These are phyloP conservation scores for Metarhizium album DNA, from an alignment of 2,329 filamentous ascomycete genomes.

Conservation along the genomic window DNA sequence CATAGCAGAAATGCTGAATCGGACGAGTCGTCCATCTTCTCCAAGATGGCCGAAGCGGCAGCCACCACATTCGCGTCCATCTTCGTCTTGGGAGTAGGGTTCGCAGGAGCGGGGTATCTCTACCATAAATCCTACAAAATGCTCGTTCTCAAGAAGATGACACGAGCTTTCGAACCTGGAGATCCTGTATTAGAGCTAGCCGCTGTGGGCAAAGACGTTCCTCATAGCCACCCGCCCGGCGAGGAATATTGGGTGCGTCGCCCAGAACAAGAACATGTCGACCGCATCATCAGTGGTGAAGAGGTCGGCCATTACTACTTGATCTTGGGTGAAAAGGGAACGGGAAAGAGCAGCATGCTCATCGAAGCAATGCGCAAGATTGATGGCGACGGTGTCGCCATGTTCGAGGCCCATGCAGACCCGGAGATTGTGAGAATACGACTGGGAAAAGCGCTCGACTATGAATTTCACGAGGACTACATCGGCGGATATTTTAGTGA, in stretches of 20 bases:
- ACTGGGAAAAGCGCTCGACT: slow-evolving; percentile 87
- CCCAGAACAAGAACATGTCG: slow-evolving; percentile 70
- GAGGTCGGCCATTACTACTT: slow-evolving; percentile 79
- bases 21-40: slow-evolving; percentile 27
- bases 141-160: slow-evolving; percentile 84
- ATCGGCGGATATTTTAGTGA: slow-evolving; percentile 96
- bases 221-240: slow-evolving; percentile 29
- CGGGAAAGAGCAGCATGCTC: slow-evolving; percentile 93
- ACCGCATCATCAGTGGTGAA: slow-evolving; percentile 69
- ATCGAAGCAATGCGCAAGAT: slow-evolving; percentile 90
- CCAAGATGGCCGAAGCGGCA: slow-evolving; percentile 63
- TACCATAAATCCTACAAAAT: slow-evolving; percentile 85
- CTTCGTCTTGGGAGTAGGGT: slow-evolving; percentile 55
- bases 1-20: not conserved
- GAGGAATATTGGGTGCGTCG: slow-evolving; percentile 61
- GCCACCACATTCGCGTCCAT: slow-evolving; percentile 69
- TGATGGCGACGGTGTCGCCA: slow-evolving; percentile 77
- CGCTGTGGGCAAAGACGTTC: slow-evolving; percentile 48
- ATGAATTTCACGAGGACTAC: slow-evolving; percentile 95
- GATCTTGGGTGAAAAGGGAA: slow-evolving; percentile 89
- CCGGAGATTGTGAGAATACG: slow-evolving; percentile 90
- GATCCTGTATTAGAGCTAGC: slow-evolving; percentile 82
- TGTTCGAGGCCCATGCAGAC: slow-evolving; percentile 95
- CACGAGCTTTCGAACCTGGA: slow-evolving; percentile 80
- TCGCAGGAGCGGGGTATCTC: slow-evolving; percentile 57